Conservation (phyloP, 2,329 filamentous ascomycete genomes). For the Aspergillus caelatus region DNA sequence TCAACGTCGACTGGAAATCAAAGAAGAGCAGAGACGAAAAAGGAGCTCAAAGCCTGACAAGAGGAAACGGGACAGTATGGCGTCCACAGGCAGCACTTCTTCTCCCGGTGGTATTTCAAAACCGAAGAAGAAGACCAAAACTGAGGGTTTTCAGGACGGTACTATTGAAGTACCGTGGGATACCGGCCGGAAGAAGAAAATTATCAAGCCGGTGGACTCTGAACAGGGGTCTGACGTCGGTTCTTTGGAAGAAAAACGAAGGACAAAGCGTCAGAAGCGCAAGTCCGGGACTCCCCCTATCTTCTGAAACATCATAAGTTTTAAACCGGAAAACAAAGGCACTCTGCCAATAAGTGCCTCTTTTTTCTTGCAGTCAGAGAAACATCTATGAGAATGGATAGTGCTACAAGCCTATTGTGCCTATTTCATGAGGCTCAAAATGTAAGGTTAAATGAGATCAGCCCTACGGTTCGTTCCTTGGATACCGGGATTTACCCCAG, state of each 20-base stretch:
- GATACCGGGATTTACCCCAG: background rate
- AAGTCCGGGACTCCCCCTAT: background rate
- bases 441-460: background rate
- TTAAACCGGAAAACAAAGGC: background rate
- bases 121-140: constrained; percentile 28
- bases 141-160: background rate
- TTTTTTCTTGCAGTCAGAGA: background rate
- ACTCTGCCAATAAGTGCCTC: background rate
- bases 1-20: constrained; percentile 46
- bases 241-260: background rate
- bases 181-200: background rate
- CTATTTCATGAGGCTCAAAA: background rate
- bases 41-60: constrained; percentile 39
- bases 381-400: background rate
- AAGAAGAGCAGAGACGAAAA: constrained; percentile 41
- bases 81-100: constrained; percentile 29
- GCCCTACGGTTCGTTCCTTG: too few species aligned
- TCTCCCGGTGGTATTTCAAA: constrained; percentile 14
- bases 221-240: background rate
- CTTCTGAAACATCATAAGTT: background rate
- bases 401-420: background rate
- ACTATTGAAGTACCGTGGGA: background rate
- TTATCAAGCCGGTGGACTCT: background rate
- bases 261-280: background rate
- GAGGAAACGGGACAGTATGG: constrained; percentile 43